phyloP scores from a whole-genome alignment of 768 basidiomycete species.

The Panaeolus cyanescens region DNA sequence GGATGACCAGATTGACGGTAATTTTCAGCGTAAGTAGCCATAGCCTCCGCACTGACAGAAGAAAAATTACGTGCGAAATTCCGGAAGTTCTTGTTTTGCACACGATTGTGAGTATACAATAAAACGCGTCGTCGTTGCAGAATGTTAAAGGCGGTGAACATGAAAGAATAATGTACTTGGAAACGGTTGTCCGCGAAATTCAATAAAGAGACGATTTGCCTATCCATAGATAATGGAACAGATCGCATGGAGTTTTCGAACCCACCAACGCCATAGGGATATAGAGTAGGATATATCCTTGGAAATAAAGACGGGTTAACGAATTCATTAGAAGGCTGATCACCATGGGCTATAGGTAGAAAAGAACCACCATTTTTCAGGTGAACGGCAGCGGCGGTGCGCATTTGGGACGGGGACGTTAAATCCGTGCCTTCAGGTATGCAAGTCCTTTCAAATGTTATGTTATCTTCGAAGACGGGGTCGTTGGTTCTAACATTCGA shows the following conservation, averaged over 20 bases:
- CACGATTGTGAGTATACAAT: conserved; percentile 30
- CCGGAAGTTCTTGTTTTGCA: conserved; percentile 24
- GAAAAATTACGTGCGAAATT: conserved; percentile 24
- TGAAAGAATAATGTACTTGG: conserved; percentile 40
- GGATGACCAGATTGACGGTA: conserved; percentile 18
- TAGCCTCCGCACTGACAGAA: conserved; percentile 19
- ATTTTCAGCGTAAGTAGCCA: conserved; percentile 23
- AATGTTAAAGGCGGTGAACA: conserved; percentile 43
- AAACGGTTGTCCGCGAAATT: conserved; percentile 31
- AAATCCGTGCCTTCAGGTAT: too few species aligned
- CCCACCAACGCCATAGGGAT: conserved; percentile 44
- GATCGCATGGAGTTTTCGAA: conserved; percentile 31
- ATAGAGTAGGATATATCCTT: conserved; percentile 42
- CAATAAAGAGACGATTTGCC: conserved; percentile 35
- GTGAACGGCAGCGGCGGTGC: too few species aligned
- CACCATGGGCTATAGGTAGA: too few species aligned
- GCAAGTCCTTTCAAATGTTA: too few species aligned
- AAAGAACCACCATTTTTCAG: too few species aligned
- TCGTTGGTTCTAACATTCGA: too few species aligned
- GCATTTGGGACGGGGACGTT: too few species aligned
- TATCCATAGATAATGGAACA: conserved; percentile 25
- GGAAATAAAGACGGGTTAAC: conserved; percentile 30
- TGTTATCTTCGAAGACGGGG: too few species aligned
- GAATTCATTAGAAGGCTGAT: too few species aligned
- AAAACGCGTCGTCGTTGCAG: conserved; percentile 32